Percentiles rank a stretch among this genome's conserved stretches.
Evolutionary conservation across 495 filamentous ascomycete genomes (phyloP).

Genomic region (Saxophila tyrrhenica): DNA sequence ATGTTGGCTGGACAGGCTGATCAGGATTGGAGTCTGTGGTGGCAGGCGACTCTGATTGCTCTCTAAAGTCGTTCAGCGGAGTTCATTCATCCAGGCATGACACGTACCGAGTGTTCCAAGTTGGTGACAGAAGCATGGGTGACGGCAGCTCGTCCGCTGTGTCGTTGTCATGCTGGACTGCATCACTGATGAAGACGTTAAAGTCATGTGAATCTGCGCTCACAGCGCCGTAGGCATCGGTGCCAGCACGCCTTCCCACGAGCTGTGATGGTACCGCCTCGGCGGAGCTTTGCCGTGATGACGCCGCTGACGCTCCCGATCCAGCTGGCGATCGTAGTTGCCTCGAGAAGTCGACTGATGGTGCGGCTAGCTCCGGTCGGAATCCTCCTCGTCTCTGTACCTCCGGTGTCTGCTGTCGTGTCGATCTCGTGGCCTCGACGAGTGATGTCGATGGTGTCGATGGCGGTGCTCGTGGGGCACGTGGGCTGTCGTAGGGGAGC

Average conservation of each 20-base stretch:
- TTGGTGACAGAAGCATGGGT: not conserved
- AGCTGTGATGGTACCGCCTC: slow-evolving; percentile 20
- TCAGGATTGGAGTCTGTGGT: not conserved
- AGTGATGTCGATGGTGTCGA: slow-evolving; percentile 13
- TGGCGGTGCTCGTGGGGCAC: slow-evolving; percentile 4
- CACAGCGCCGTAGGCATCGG: slow-evolving; percentile 21
- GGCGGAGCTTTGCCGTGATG: slow-evolving; percentile 18
- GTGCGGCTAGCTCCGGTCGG: not conserved
- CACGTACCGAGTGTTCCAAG: not conserved
- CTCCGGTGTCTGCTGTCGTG: slow-evolving; percentile 1
- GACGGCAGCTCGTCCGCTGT: not conserved
- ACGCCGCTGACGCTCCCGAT: slow-evolving; percentile 12
- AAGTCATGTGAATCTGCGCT: not conserved
- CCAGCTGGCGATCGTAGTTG: slow-evolving; percentile 10
- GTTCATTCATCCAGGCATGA: no score
- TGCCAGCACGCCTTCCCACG: slow-evolving; percentile 17
- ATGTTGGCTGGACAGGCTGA: not conserved
- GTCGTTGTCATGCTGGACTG: not conserved
- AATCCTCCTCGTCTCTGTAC: slow-evolving; percentile 8
- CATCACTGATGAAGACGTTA: not conserved
- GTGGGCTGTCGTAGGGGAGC: slow-evolving; percentile 12
- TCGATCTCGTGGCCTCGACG: slow-evolving; percentile 1
- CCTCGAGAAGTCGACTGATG: not conserved
- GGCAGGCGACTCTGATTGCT: not conserved
- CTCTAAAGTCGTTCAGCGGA: no score